Conservation (phyloP, 78 protist species). For the Guillardia theta region DNA sequence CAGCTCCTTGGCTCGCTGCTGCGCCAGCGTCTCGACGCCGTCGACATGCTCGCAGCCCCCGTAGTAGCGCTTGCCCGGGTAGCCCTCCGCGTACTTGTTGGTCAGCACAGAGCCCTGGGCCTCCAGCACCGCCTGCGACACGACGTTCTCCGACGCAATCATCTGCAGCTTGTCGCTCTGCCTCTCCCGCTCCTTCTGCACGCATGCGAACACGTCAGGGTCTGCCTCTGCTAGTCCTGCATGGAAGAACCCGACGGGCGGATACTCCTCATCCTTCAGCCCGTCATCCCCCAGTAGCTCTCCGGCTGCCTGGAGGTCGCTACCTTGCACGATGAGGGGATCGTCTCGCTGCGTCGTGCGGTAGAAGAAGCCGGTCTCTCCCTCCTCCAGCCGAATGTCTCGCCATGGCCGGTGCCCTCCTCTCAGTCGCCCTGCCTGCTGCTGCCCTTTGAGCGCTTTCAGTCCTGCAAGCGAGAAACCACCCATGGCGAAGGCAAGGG, state of each 20-base stretch:
- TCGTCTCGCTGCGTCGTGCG: neutral
- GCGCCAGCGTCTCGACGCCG: neutral
- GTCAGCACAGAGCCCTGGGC: constrained; percentile 74
- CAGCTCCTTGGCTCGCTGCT: neutral
- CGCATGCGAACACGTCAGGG: constrained; percentile 57
- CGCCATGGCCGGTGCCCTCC: constrained; percentile 37
- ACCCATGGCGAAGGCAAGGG: too few species aligned
- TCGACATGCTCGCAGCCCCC: constrained; percentile 65
- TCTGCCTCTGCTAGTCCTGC: constrained; percentile 50
- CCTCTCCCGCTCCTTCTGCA: constrained; percentile 63
- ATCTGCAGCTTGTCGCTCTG: constrained; percentile 75
- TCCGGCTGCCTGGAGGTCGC: neutral
- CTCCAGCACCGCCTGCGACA: constrained; percentile 76
- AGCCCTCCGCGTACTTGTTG: constrained; percentile 86
- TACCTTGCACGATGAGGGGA: neutral
- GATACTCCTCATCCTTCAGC: neutral
- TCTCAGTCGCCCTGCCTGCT: too few species aligned
- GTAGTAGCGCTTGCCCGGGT: constrained; percentile 75
- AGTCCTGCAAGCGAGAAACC: too few species aligned
- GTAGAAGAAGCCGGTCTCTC: neutral
- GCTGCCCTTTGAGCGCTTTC: too few species aligned
- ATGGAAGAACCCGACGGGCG: neutral
- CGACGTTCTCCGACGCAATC: constrained; percentile 84
- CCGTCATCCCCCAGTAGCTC: neutral
- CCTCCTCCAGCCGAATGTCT: neutral